Evolutionary conservation across 108 stramenopile species (phyloP).

Genomic region (Epithemia pelagica): DNA sequence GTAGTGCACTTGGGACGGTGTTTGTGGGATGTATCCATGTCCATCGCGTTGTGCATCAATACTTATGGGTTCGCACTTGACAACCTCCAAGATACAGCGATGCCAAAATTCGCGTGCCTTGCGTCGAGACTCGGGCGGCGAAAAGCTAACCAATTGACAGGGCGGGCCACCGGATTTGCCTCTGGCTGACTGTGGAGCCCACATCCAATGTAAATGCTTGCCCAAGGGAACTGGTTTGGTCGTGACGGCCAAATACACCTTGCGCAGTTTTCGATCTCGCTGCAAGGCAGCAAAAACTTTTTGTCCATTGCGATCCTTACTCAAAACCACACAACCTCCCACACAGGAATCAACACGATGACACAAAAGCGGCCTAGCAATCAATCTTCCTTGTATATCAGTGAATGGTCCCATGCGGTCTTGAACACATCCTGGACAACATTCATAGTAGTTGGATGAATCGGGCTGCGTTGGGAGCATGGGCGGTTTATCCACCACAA

Average conservation of each 20-base stretch:
- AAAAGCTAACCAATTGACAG: constrained; percentile 74
- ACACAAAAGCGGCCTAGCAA: constrained; percentile 63
- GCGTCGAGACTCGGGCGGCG: constrained; percentile 54
- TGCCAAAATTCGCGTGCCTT: constrained; percentile 79
- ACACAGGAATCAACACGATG: constrained; percentile 85
- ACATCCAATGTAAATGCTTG: constrained; percentile 90
- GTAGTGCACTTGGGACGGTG: constrained; percentile 45
- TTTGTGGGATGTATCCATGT: constrained; percentile 47
- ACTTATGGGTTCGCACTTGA: constrained; percentile 69
- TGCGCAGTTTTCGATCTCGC: constrained; percentile 74
- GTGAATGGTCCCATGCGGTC: constrained; percentile 66
- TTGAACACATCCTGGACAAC: constrained; percentile 77
- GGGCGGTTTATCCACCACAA: constrained; percentile 88
- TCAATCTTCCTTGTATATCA: constrained; percentile 51
- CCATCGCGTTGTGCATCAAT: constrained; percentile 27
- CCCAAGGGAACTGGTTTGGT: constrained; percentile 73
- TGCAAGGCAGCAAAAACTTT: constrained; percentile 70
- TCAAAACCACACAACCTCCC: constrained; percentile 82
- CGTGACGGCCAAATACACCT: constrained; percentile 79
- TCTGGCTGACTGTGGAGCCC: constrained; percentile 54
- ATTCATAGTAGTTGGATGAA: constrained; percentile 79
- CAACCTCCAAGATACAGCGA: constrained; percentile 78
- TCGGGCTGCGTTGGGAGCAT: constrained; percentile 87
- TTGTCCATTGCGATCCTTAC: constrained; percentile 82
- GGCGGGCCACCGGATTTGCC: constrained; percentile 73